Percentiles rank a stretch among this genome's conserved stretches.
phyloP scores from a whole-genome alignment of 2,329 filamentous ascomycete genomes.

The Escovopsis sp. region DNA sequence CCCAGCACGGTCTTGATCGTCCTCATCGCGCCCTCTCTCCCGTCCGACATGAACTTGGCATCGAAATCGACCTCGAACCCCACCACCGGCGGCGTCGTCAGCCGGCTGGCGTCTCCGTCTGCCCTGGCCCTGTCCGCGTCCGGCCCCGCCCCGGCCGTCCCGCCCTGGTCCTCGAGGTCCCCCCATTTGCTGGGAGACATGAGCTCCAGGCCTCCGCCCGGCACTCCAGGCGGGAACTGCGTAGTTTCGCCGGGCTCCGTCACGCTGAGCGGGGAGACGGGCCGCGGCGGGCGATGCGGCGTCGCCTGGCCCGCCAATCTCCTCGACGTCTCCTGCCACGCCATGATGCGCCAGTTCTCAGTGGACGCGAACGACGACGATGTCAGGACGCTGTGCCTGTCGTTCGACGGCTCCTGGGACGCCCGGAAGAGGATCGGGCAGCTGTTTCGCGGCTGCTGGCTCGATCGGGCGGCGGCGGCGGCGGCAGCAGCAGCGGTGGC shows the following conservation, averaged over 20 bases:
- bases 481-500: slow-evolving; percentile 10
- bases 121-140: too few relatives aligned
- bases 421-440: too few relatives aligned
- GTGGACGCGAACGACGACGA: slow-evolving; percentile 21
- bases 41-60: too few relatives aligned
- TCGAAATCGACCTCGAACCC: too few relatives aligned
- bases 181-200: slow-evolving; percentile 5
- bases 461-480: slow-evolving; percentile 8
- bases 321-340: slow-evolving; percentile 10
- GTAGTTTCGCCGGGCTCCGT: slow-evolving; percentile 20
- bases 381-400: slow-evolving; percentile 11
- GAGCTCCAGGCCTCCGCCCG: slow-evolving; percentile 5
- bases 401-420: slow-evolving; percentile 8
- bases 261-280: too few relatives aligned
- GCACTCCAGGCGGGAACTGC: slow-evolving; percentile 1
- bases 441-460: slow-evolving; percentile 1
- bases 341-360: slow-evolving; percentile 23
- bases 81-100: not conserved
- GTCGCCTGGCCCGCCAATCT: slow-evolving; percentile 20
- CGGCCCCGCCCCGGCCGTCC: too few relatives aligned
- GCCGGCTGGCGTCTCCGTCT: not conserved
- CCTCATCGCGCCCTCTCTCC: too few relatives aligned
- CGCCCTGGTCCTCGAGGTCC: not conserved
- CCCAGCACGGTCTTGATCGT: too few relatives aligned
- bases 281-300: slow-evolving; percentile 13